Evolutionary conservation across 2,329 filamentous ascomycete species (phyloP), one percentile per base, ranked within the genome.

Genomic region (Calonectria multiphialidica): DNA sequence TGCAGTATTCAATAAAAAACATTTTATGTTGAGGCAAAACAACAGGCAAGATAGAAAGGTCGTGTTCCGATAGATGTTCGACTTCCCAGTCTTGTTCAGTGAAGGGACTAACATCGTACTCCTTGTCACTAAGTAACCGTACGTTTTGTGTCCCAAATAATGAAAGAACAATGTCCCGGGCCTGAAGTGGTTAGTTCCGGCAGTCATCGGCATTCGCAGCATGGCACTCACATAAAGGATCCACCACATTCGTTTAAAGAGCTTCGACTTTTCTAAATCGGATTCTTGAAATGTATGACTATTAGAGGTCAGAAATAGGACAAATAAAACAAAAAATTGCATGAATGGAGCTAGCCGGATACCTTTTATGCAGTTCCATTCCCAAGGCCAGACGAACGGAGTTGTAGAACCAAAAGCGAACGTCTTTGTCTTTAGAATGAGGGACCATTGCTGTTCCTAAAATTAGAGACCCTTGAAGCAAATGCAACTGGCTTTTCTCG

Each of bases 191-290:
- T 69, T 28, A 70, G 49, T 12, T 23, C 1, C 55, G 28, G 44
- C 12, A n/a, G 6, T 5, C 25, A 15, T 16, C 15, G 12, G 12
- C 8, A 21, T 15, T n/a, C 21, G 10, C 25, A 7, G 15, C 4
- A n/a, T 23, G 42, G 0, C 13, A 66, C 68, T 28, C 7, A 70
- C 68, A 42, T 70, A 70, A 3, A 70, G 50, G 23, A 70, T 50
- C 61, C 68, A 70, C 68, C 68, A 70, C 2, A 70, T 70, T 42
- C 68, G 65, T 44, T 70, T 70, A 23, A 55, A 66, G 18, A 70
- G 37, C 10, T 40, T 65, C 13, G 59, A 59, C 49, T 64, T 65
- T 37, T 45, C 47, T 12, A 37, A 30, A 47, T 70, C 50, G 8
- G 53, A n/a, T 9, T 45, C 61, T 10, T 66, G 68, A 3, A 13